These are phyloP conservation scores for Monosporozyma servazzii DNA, from an alignment of 805 yeast genomes.

Conservation along the genomic window DNA sequence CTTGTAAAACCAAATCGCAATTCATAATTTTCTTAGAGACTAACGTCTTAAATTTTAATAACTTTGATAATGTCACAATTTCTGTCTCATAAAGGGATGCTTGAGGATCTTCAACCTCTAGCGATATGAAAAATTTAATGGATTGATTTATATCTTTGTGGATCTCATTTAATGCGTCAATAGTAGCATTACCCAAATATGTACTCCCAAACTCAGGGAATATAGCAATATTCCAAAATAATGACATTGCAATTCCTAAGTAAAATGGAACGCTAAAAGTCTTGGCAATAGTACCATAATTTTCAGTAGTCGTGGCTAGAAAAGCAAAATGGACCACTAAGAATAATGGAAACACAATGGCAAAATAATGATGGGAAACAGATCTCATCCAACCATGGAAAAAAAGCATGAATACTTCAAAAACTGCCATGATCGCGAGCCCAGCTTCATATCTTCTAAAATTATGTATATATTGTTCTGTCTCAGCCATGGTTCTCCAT, in stretches of 20 bases:
- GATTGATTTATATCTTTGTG: conserved; percentile 34
- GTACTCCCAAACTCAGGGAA: conserved; percentile 48
- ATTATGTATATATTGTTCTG: conserved; percentile 22
- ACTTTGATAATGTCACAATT: conserved; percentile 24
- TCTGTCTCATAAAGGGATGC: conserved; percentile 13
- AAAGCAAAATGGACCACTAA: conserved; percentile 43
- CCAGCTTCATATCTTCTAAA: conserved; percentile 32
- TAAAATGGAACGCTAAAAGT: conserved; percentile 37
- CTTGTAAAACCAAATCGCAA: conserved; percentile 35
- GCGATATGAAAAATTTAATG: conserved; percentile 32
- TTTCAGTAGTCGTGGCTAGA: conserved; percentile 27
- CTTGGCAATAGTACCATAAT: conserved; percentile 29
- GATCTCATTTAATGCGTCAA: conserved; percentile 33
- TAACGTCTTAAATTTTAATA: conserved; percentile 29
- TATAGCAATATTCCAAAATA: conserved; percentile 35
- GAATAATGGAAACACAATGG: conserved; percentile 40
- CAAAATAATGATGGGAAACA: conserved; percentile 38
- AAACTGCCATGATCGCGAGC: conserved; percentile 35
- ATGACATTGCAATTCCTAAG: conserved; percentile 37
- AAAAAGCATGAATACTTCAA: conserved; percentile 39
- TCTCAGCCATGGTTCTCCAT: conserved; percentile 25
- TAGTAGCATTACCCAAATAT: conserved; percentile 37
- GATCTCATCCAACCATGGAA: conserved; percentile 44
- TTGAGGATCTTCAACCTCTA: conserved; percentile 10
- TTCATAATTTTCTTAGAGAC: conserved; percentile 29